A percentile compares a stretch with the other conserved stretches of the same genome.
These are phyloP conservation scores for Elsinoe perseae DNA, from an alignment of 2,329 filamentous ascomycete species.

Conservation along the genomic window DNA sequence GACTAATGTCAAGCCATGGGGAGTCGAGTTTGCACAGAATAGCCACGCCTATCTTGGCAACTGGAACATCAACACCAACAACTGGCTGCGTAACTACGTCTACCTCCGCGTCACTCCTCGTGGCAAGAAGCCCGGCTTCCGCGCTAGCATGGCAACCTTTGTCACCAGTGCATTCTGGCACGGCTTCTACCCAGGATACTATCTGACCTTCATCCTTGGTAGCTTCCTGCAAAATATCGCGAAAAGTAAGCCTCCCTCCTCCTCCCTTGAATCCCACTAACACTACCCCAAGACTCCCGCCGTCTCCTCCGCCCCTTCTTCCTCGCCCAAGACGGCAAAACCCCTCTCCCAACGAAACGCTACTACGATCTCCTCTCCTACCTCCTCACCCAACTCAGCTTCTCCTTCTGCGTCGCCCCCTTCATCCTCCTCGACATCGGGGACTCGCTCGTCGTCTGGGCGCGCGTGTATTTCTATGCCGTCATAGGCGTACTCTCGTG, in stretches of 20 bases:
- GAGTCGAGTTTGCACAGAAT: constrained; percentile 85
- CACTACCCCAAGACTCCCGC: constrained; percentile 60
- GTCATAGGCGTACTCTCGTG: constrained; percentile 58
- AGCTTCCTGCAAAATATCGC: constrained; percentile 88
- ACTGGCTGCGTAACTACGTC: constrained; percentile 92
- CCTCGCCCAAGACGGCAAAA: constrained; percentile 65
- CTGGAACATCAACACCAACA: constrained; percentile 99
- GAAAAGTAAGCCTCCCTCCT: constrained; percentile 62
- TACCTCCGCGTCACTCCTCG: constrained; percentile 91
- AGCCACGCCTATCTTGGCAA: constrained; percentile 81
- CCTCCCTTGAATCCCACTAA: not conserved
- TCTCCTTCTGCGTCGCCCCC: constrained; percentile 74
- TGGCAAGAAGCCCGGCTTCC: constrained; percentile 92
- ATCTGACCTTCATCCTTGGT: constrained; percentile 79
- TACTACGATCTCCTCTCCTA: constrained; percentile 79
- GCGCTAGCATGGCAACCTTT: constrained; percentile 89
- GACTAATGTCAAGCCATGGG: constrained; percentile 79
- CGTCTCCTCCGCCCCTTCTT: constrained; percentile 90
- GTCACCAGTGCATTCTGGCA: constrained; percentile 95
- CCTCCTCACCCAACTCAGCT: constrained; percentile 68
- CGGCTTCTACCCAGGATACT: constrained; percentile 95
- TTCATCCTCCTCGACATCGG: constrained; percentile 74
- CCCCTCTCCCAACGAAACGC: constrained; percentile 62
- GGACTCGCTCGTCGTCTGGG: constrained; percentile 68
- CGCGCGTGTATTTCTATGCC: constrained; percentile 80